Conservation (phyloP, 2,329 filamentous ascomycete species). For the Fusarium denticulatum region DNA sequence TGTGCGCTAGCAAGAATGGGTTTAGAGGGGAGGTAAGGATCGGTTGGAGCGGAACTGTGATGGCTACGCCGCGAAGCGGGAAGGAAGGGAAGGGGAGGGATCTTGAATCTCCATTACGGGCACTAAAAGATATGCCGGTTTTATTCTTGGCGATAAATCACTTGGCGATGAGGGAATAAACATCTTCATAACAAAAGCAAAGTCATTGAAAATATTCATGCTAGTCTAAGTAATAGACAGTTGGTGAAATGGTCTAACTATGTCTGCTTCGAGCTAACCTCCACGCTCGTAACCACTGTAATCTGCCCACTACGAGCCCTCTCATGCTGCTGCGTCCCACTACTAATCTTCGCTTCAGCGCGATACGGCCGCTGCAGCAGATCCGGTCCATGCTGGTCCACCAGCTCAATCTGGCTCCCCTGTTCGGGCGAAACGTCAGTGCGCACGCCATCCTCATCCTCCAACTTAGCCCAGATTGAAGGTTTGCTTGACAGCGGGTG, state of each 20-base stretch:
- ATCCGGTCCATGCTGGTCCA: constrained; percentile 29
- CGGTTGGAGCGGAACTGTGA: constrained; percentile 10
- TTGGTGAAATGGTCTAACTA: background rate
- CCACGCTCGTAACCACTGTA: constrained; percentile 44
- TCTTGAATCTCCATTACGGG: background rate
- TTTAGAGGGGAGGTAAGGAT: background rate
- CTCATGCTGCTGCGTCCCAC: background rate
- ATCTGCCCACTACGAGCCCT: constrained; percentile 33
- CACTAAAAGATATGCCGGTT: background rate
- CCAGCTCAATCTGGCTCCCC: constrained; percentile 46
- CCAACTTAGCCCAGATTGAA: constrained; percentile 45
- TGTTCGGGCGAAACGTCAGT: constrained; percentile 25
- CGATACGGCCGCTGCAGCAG: constrained; percentile 23
- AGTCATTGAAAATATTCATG: background rate
- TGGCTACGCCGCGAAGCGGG: background rate
- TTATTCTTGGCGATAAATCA: background rate
- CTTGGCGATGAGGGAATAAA: background rate
- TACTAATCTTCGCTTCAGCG: constrained; percentile 5
- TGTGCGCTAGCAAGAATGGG: background rate
- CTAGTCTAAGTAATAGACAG: background rate
- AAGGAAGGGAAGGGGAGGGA: background rate
- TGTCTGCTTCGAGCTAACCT: constrained; percentile 32
- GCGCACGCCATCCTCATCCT: constrained; percentile 38
- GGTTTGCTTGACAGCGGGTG: constrained; percentile 32
- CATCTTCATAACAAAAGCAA: background rate